These are phyloP conservation scores for Hymenoscyphus salicellus DNA, from an alignment of 2,329 filamentous ascomycete genomes.

Conservation along the genomic window DNA sequence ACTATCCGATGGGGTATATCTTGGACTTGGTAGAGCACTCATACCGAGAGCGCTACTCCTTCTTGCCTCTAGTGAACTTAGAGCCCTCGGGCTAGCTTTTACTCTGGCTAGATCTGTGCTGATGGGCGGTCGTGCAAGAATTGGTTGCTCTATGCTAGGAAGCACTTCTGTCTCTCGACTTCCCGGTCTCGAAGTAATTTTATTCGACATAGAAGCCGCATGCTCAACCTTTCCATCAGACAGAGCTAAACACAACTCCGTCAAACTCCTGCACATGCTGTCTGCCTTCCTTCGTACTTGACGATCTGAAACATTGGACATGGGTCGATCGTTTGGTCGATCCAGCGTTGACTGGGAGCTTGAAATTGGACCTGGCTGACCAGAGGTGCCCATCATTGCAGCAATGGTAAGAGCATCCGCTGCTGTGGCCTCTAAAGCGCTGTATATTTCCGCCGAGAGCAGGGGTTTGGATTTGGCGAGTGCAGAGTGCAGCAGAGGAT, in stretches of 20 bases:
- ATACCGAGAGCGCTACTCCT: conserved; percentile 36
- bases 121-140: conserved; percentile 20
- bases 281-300: conserved; percentile 88
- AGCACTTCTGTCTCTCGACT: conserved; percentile 23
- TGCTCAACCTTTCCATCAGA: conserved; percentile 53
- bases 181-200: conserved; percentile 18
- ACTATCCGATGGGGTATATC: conserved; percentile 31
- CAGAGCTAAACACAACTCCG: conserved; percentile 84
- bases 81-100: conserved; percentile 34
- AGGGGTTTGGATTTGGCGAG: conserved; percentile 72
- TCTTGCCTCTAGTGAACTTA: conserved; percentile 35
- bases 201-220: conserved; percentile 10
- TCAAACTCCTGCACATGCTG: conserved; percentile 86
- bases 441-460: conserved; percentile 69
- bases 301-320: conserved; percentile 63
- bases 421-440: conserved; percentile 75
- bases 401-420: conserved; percentile 77
- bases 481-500: conserved; percentile 77
- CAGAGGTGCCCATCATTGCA: conserved; percentile 70
- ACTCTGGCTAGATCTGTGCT: conserved; percentile 25
- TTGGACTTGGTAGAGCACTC: conserved; percentile 33
- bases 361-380: conserved; percentile 66
- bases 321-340: conserved; percentile 32
- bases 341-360: conserved; percentile 50
- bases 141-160: conserved; percentile 23